Conservation (phyloP, 2,329 filamentous ascomycete genomes). For the Cercospora zeae-maydis region DNA sequence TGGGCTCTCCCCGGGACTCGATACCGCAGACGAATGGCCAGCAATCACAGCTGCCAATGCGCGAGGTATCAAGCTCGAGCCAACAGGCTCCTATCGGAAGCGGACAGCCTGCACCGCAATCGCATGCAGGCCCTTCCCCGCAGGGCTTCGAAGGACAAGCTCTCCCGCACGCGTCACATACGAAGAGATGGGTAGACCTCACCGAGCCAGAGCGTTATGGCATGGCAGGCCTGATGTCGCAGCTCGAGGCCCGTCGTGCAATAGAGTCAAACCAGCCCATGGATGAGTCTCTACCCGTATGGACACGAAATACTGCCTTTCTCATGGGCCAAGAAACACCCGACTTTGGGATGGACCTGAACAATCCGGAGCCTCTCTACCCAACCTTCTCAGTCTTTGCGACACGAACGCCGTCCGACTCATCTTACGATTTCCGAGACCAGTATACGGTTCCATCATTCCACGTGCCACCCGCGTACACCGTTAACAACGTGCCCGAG, state of each 20-base stretch:
- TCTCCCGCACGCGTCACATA: slow-evolving; percentile 30
- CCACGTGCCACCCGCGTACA: slow-evolving; percentile 60
- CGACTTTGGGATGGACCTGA: slow-evolving; percentile 61
- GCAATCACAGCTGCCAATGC: slow-evolving; percentile 28
- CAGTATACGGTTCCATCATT: slow-evolving; percentile 60
- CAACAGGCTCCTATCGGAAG: slow-evolving; percentile 30
- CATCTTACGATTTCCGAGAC: slow-evolving; percentile 43
- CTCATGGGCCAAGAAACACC: slow-evolving; percentile 60
- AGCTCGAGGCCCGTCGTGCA: slow-evolving; percentile 35
- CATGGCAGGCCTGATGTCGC: slow-evolving; percentile 56
- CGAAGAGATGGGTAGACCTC: slow-evolving; percentile 54
- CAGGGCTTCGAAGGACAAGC: slow-evolving; percentile 11
- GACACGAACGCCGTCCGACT: slow-evolving; percentile 35
- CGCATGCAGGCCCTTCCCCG: slow-evolving; percentile 12
- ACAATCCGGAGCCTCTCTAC: slow-evolving; percentile 52
- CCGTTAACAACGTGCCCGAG: slow-evolving; percentile 62
- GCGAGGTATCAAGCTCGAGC: slow-evolving; percentile 25
- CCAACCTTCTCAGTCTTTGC: slow-evolving; percentile 64
- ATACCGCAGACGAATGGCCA: slow-evolving; percentile 26
- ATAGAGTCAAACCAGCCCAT: slow-evolving; percentile 27
- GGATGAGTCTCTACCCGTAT: slow-evolving; percentile 32
- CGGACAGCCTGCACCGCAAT: slow-evolving; percentile 11
- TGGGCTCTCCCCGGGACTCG: slow-evolving; percentile 27
- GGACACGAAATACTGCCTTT: slow-evolving; percentile 44
- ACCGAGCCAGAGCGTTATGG: slow-evolving; percentile 59